phyloP scores from a whole-genome alignment of 176 grass and related monocot species.

The Musa schizocarpa region DNA sequence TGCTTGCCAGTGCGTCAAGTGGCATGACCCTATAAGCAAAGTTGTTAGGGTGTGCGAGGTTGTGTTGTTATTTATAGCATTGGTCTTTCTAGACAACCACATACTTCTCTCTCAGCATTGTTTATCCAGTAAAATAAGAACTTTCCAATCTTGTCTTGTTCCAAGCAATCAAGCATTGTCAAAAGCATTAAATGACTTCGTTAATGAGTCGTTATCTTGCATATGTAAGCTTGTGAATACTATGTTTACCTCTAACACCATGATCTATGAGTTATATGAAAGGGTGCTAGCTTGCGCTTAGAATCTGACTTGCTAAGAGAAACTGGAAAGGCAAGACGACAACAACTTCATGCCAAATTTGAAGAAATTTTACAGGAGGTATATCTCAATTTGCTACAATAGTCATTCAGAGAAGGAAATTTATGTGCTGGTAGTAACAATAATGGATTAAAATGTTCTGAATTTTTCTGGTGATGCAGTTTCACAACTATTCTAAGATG shows the following conservation, averaged over 20 bases:
- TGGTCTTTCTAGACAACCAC: too few relatives aligned
- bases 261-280: conserved; percentile 8
- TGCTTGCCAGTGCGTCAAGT: neutral
- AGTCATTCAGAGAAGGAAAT: neutral
- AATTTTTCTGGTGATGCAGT: conserved; percentile 17
- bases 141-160: too few relatives aligned
- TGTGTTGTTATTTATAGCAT: neutral
- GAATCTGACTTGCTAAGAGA: conserved; percentile 22
- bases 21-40: neutral
- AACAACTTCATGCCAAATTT: conserved; percentile 31
- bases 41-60: neutral
- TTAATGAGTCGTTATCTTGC: neutral
- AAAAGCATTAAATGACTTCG: neutral
- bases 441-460: neutral
- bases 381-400: conserved; percentile 6
- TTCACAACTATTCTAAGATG: conserved; percentile 23
- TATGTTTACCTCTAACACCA: neutral
- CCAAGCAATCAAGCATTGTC: neutral
- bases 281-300: conserved; percentile 34
- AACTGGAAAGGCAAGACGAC: conserved; percentile 23
- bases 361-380: conserved; percentile 39
- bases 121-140: too few relatives aligned
- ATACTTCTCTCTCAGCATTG: too few relatives aligned
- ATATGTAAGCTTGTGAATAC: neutral
- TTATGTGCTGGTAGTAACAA: neutral